phyloP scores from a whole-genome alignment of 805 yeast genomes.

The Candida railenensis region DNA sequence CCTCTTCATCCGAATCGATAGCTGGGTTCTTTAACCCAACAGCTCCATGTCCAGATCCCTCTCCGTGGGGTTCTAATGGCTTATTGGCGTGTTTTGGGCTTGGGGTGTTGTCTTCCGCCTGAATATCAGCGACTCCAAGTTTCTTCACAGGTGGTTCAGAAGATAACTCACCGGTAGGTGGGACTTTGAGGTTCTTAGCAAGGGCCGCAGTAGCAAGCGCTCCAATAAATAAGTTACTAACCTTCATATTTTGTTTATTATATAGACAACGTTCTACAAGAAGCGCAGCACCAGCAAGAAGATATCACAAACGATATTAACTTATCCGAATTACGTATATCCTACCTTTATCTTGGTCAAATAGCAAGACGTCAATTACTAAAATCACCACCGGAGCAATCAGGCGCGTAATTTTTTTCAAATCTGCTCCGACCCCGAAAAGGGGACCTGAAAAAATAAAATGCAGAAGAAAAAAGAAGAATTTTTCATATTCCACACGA shows the following conservation, averaged over 20 bases:
- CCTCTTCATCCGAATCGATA: constrained; percentile 4
- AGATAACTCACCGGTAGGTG: neutral
- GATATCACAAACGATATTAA: neutral
- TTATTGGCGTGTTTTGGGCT: constrained; percentile 19
- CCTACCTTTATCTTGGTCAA: no score
- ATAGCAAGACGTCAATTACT: neutral
- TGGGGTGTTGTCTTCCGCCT: constrained; percentile 29
- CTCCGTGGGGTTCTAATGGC: constrained; percentile 18
- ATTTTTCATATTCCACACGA: no score
- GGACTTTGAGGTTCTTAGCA: neutral
- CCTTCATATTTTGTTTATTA: no score
- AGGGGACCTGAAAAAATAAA: neutral
- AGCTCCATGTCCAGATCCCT: neutral
- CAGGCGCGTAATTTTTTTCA: neutral
- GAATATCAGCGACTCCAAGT: constrained; percentile 8
- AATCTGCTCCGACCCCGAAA: neutral
- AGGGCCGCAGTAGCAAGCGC: neutral
- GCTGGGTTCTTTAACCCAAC: neutral
- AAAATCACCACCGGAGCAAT: neutral
- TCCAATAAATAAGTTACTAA: neutral
- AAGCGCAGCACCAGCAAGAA: neutral
- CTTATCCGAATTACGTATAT: no score
- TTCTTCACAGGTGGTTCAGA: neutral
- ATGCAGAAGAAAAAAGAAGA: neutral
- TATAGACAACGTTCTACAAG: neutral